Conservation (phyloP, 179 eudicot species). For the Sideroxylon spinosum region DNA sequence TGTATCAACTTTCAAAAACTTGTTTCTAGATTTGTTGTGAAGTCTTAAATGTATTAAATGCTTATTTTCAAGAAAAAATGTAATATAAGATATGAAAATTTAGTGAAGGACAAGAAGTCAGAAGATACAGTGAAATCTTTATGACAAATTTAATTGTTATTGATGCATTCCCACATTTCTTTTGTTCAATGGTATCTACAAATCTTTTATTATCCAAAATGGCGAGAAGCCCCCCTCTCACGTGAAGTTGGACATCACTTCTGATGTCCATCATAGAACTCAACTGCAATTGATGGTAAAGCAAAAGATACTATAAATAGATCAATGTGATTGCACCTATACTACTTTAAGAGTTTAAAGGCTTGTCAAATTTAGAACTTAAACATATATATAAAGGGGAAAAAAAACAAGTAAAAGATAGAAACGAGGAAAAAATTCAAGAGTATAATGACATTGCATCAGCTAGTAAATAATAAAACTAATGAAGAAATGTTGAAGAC, state of each 20-base stretch:
- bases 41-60: conserved; percentile 13
- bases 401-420: too few relatives aligned
- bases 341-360: background rate
- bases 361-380: background rate
- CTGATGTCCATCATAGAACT: conserved; percentile 90
- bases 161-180: conserved; percentile 67
- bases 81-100: too few relatives aligned
- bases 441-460: too few relatives aligned
- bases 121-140: conserved; percentile 87
- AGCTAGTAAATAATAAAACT: too few relatives aligned
- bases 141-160: conserved; percentile 69
- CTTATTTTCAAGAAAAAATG: background rate
- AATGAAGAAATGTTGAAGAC: too few relatives aligned
- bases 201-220: conserved; percentile 86
- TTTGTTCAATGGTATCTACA: conserved; percentile 75
- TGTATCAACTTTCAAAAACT: conserved; percentile 87
- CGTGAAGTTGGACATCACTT: conserved; percentile 96
- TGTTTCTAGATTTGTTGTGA: conserved; percentile 52
- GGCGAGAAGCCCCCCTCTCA: conserved; percentile 95
- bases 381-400: too few relatives aligned
- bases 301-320: background rate
- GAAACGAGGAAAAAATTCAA: too few relatives aligned
- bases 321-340: background rate
- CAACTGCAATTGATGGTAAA: conserved; percentile 43
- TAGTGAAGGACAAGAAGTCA: background rate